Percentiles rank a stretch among this genome's conserved stretches.
phyloP scores from a whole-genome alignment of 1,139 yeast genomes.

The Saccharomyces hybrid region DNA sequence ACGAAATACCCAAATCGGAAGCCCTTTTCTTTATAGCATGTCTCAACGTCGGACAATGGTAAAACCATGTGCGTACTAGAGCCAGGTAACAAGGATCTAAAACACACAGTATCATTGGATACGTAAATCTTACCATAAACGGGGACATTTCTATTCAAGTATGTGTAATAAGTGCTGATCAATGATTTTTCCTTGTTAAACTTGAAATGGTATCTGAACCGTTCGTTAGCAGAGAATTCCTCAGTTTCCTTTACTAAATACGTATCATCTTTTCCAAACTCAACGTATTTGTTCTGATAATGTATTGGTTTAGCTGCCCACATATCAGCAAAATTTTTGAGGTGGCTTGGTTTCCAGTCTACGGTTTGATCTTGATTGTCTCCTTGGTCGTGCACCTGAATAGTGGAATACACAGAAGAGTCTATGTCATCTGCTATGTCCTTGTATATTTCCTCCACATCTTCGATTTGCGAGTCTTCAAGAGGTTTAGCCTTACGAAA shows the following conservation, averaged over 20 bases:
- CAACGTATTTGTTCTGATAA: slow-evolving; percentile 37
- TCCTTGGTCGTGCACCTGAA: background rate
- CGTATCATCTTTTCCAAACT: slow-evolving; percentile 39
- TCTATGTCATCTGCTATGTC: slow-evolving; percentile 2
- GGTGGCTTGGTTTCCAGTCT: slow-evolving; percentile 28
- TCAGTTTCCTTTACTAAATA: slow-evolving; percentile 44
- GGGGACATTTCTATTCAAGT: slow-evolving; percentile 64
- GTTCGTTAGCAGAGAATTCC: slow-evolving; percentile 35
- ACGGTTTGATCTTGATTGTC: slow-evolving; percentile 8
- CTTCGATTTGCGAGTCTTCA: background rate
- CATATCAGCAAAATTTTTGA: slow-evolving; percentile 43
- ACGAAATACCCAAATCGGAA: slow-evolving; percentile 63
- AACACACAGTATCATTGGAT: slow-evolving; percentile 61
- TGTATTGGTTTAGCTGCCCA: slow-evolving; percentile 63
- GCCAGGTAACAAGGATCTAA: slow-evolving; percentile 74
- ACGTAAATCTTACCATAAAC: slow-evolving; percentile 76
- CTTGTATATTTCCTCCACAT: background rate
- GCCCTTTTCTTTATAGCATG: slow-evolving; percentile 57
- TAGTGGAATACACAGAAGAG: background rate
- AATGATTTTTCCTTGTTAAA: slow-evolving; percentile 46
- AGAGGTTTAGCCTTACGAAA: background rate
- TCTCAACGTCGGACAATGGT: slow-evolving; percentile 66
- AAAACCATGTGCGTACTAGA: slow-evolving; percentile 74
- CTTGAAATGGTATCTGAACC: slow-evolving; percentile 63
- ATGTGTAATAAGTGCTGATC: slow-evolving; percentile 64